A percentile compares a stretch with the other conserved stretches of the same genome.
Evolutionary conservation across 805 yeast species (phyloP).

Genomic region (Kregervanrija pseudodelftensis): DNA sequence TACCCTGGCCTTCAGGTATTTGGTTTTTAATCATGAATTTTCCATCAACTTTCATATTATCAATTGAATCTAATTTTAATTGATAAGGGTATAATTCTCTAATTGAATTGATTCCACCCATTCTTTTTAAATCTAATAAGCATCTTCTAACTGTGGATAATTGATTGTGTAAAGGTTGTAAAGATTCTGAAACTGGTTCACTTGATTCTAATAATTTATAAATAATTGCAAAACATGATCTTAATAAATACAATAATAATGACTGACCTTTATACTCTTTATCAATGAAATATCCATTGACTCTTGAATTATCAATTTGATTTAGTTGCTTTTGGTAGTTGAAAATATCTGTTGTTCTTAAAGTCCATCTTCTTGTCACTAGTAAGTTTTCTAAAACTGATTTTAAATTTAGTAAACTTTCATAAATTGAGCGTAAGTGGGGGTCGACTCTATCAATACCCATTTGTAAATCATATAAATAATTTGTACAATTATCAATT

Average conservation of each 20-base stretch:
- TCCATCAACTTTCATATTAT: constrained; percentile 82
- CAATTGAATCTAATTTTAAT: constrained; percentile 85
- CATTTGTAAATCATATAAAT: constrained; percentile 60
- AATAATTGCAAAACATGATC: constrained; percentile 87
- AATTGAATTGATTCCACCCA: constrained; percentile 83
- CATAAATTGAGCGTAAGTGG: constrained; percentile 52
- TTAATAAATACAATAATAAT: constrained; percentile 64
- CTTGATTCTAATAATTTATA: constrained; percentile 84
- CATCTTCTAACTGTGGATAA: constrained; percentile 87
- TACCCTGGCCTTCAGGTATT: constrained; percentile 97
- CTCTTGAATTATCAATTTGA: constrained; percentile 65
- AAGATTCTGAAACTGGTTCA: constrained; percentile 92
- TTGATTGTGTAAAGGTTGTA: constrained; percentile 92
- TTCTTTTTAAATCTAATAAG: constrained; percentile 78
- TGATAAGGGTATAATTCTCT: constrained; percentile 95
- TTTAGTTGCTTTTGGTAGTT: constrained; percentile 69
- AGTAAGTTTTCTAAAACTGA: constrained; percentile 72
- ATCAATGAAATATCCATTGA: constrained; percentile 47
- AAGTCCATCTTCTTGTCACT: constrained; percentile 94
- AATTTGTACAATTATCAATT: constrained; percentile 74
- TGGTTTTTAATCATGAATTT: constrained; percentile 82
- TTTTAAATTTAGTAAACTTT: constrained; percentile 57
- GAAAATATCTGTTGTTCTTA: constrained; percentile 92
- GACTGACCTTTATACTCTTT: constrained; percentile 45
- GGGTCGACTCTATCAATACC: constrained; percentile 40